Evolutionary conservation across 768 basidiomycete species (phyloP).

Genomic region (Sporobolomyces phaffii): DNA sequence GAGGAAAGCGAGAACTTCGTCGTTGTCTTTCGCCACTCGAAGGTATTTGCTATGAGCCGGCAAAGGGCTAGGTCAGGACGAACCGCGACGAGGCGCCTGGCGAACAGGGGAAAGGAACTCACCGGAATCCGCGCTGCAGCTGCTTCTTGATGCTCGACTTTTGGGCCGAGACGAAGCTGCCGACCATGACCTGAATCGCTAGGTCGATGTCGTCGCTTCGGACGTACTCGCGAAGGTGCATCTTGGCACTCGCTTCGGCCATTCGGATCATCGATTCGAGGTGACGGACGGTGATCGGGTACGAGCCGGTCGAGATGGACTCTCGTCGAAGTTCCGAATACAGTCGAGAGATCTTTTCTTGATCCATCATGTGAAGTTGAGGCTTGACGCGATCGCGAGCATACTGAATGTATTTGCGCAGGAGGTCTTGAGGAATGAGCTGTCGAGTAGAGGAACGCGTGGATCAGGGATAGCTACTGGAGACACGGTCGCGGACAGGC

Average conservation of each 20-base stretch:
- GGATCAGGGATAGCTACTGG: no score
- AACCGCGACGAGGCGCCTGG: no score
- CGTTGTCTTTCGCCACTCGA: conserved; percentile 89
- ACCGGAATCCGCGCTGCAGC: conserved; percentile 70
- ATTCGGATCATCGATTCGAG: conserved; percentile 99
- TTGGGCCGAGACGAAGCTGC: conserved; percentile 91
- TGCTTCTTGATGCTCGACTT: conserved; percentile 99
- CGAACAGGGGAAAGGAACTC: not conserved
- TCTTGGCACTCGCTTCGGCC: conserved; percentile 97
- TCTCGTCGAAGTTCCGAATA: conserved; percentile 94
- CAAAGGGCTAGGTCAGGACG: not conserved
- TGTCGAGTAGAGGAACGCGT: conserved; percentile 44
- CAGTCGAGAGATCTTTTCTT: conserved; percentile 86
- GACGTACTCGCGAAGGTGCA: conserved; percentile 94
- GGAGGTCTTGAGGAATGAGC: conserved; percentile 93
- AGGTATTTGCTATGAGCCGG: conserved; percentile 72
- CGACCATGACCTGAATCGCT: conserved; percentile 90
- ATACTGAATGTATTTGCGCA: conserved; percentile 99
- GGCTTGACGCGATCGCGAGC: conserved; percentile 87
- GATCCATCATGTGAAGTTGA: conserved; percentile 89
- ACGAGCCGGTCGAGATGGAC: conserved; percentile 94
- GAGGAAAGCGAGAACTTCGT: conserved; percentile 88
- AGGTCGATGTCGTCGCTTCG: conserved; percentile 92
- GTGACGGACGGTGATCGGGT: conserved; percentile 95
- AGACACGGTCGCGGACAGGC: no score